Evolutionary conservation across 805 yeast genomes (phyloP).

Genomic region (Lachancea nothofagi): DNA sequence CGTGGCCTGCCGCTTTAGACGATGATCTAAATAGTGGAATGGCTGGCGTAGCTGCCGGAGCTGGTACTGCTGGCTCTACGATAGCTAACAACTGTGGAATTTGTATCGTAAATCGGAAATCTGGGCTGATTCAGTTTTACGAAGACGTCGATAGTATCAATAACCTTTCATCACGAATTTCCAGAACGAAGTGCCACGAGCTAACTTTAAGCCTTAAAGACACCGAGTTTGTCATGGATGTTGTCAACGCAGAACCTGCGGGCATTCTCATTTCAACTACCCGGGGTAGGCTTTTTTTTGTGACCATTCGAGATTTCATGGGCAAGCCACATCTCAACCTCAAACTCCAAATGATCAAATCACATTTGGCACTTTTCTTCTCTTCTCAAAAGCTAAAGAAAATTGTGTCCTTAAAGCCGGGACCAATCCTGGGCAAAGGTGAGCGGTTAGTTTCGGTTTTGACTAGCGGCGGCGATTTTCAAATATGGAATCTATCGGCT

Average conservation of each 20-base stretch:
- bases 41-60: constrained; percentile 37
- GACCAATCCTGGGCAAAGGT: constrained; percentile 47
- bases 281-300: constrained; percentile 55
- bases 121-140: constrained; percentile 62
- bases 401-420: constrained; percentile 55
- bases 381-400: constrained; percentile 32
- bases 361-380: constrained; percentile 35
- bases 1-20: constrained; percentile 29
- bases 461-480: constrained; percentile 42
- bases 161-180: constrained; percentile 25
- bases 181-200: constrained; percentile 24
- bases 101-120: constrained; percentile 51
- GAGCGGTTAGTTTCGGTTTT: constrained; percentile 39
- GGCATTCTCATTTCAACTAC: constrained; percentile 72
- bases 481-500: constrained; percentile 45
- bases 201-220: constrained; percentile 22
- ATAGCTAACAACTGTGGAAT: constrained; percentile 40
- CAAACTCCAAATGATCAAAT: constrained; percentile 26
- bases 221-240: constrained; percentile 49
- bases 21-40: constrained; percentile 8
- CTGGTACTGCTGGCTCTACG: not conserved
- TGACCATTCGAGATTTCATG: constrained; percentile 59
- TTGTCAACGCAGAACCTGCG: constrained; percentile 63
- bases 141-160: constrained; percentile 55
- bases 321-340: constrained; percentile 48